Base-by-base conservation (phyloP, 768 basidiomycete species). In the Termitomyces sp. region DNA sequence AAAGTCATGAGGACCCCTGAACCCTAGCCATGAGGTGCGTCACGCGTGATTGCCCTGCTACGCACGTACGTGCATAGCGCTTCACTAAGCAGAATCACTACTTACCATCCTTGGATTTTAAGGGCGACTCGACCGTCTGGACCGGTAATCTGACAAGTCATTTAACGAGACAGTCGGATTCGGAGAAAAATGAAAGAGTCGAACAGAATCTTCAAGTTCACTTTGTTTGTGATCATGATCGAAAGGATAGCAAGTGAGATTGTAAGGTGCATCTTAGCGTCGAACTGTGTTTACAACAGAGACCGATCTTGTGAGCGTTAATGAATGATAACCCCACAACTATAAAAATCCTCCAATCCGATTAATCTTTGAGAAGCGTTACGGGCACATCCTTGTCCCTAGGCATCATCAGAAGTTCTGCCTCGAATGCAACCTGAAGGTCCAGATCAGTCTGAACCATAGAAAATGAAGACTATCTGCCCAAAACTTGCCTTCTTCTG, bases 331-430 rank as follows among this genome's bases (percentile, higher is more conserved):
- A 5, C 4, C 11, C 37, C 17, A 8, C 11, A 55, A n/a, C 40
- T 7, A 7, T 40, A 31, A 12, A 32, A 25, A 38, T 15, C 51
- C 8, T 53, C 3, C 14, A 29, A 17, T 40, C 25, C 37, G 4
- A 48, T 60, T 59, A 66, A 62, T 65, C 66, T 54, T 76, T 75
- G n/a, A 81, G 65, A 53, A 76, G 67, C 3, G 77, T 71, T 29
- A 81, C 77, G 51, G 74, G 74, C 4, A 80, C 79, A 59, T 80
- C 79, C 64, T 81, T 80, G 66, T 81, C 79, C 64, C 70, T 78
- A 37, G 80, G 81, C 78, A 81, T 81, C 78, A 82, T 80, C 59
- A 82, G 62, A 10, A 82, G 70, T 66, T 82, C 81, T 15, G 73
- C 77, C 46, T 77, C 72, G 63, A 81, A 82, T 2, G 75, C 63